Percentiles rank a stretch among this genome's conserved stretches.
These are phyloP conservation scores for Lentinula raphanica DNA, from an alignment of 768 basidiomycete species.

Conservation along the genomic window DNA sequence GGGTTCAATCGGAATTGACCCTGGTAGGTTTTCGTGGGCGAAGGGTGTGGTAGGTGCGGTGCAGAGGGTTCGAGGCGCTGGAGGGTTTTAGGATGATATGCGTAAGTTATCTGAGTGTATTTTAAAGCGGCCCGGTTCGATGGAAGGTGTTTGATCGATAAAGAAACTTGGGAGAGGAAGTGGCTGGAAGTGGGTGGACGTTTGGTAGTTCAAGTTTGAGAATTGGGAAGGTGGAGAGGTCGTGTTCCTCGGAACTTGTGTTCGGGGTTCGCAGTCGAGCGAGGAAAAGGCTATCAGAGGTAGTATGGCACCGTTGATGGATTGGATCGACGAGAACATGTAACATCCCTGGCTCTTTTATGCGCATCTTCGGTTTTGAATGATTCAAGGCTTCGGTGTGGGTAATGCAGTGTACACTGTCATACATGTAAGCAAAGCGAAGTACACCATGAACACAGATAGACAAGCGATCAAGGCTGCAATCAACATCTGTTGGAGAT, in stretches of 20 bases:
- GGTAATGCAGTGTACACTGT: too few species aligned
- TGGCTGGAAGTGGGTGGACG: too few species aligned
- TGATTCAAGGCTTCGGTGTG: too few species aligned
- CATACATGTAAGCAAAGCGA: too few species aligned
- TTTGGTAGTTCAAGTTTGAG: slow-evolving; percentile 72
- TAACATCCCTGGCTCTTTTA: slow-evolving; percentile 12
- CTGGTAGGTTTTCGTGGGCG: slow-evolving; percentile 32
- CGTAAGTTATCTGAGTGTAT: too few species aligned
- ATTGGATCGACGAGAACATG: slow-evolving; percentile 44
- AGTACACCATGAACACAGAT: too few species aligned
- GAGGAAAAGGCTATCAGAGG: slow-evolving; percentile 31
- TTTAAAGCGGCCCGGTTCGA: too few species aligned
- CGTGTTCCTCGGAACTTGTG: slow-evolving; percentile 56
- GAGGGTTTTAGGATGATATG: slow-evolving; percentile 33
- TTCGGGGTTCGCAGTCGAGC: slow-evolving; percentile 20
- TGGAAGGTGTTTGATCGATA: too few species aligned
- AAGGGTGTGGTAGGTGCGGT: slow-evolving; percentile 39
- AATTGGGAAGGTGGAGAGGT: slow-evolving; percentile 88
- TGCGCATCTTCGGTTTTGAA: too few species aligned
- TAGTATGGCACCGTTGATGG: slow-evolving; percentile 38
- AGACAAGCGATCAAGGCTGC: too few species aligned
- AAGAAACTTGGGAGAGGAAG: too few species aligned
- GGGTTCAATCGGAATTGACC: slow-evolving; percentile 33
- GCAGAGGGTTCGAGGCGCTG: slow-evolving; percentile 35
- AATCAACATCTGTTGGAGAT: too few species aligned